A percentile compares a stretch with the other conserved stretches of the same genome.
These are phyloP conservation scores for Anastatica hierochuntica DNA, from an alignment of 345 rosid genomes.

Conservation along the genomic window DNA sequence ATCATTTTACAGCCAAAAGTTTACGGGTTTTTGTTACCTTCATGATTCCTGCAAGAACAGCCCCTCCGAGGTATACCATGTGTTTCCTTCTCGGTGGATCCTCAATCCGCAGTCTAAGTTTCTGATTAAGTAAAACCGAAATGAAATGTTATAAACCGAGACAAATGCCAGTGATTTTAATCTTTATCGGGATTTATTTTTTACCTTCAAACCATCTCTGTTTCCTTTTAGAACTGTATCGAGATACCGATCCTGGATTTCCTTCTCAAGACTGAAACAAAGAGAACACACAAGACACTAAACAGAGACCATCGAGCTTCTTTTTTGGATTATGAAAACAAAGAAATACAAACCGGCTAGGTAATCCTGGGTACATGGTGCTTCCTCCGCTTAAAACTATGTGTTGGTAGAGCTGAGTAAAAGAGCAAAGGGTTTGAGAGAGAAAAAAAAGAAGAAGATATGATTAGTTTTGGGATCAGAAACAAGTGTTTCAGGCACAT, in stretches of 20 bases:
- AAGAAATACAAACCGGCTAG: conserved; percentile 58
- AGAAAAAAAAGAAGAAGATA: neutral
- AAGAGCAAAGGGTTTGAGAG: neutral
- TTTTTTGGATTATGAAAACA: neutral
- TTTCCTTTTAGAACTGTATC: conserved; percentile 90
- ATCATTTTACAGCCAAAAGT: neutral
- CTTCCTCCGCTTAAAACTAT: conserved; percentile 98
- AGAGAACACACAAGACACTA: neutral
- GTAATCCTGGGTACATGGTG: conserved; percentile 98
- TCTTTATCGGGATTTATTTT: neutral
- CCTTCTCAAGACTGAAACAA: conserved; percentile 75
- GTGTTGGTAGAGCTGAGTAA: conserved; percentile 85
- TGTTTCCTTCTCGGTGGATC: conserved; percentile 98
- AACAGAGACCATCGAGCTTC: neutral
- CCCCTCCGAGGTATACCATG: conserved; percentile 98
- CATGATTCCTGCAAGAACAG: conserved; percentile 98
- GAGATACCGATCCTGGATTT: conserved; percentile 81
- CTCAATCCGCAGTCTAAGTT: conserved; percentile 73
- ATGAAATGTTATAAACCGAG: neutral
- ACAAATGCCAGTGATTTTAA: neutral
- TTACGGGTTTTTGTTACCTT: conserved; percentile 38
- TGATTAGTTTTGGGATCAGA: neutral
- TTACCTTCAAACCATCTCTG: conserved; percentile 92
- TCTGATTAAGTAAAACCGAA: conserved; percentile 31
- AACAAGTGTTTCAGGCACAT: neutral